A percentile compares a stretch with the other conserved stretches of the same genome.
Evolutionary conservation across 1,139 yeast genomes (phyloP).

Genomic region (Saccharomycopsis crataegensis): DNA sequence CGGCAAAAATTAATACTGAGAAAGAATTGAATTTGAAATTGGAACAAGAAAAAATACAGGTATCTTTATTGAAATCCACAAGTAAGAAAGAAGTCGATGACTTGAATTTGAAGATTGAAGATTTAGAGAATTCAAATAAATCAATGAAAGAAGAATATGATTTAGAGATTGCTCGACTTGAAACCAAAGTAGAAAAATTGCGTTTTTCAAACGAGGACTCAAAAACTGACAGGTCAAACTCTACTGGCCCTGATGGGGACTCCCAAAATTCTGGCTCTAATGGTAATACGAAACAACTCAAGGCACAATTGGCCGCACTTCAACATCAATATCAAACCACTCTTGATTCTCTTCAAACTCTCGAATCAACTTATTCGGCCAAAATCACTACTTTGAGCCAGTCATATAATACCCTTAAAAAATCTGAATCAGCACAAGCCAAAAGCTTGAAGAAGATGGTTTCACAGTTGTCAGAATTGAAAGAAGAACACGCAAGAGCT

Average conservation of each 20-base stretch:
- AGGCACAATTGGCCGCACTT: slow-evolving; percentile 36
- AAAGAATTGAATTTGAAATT: slow-evolving; percentile 35
- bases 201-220: slow-evolving; percentile 34
- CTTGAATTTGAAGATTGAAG: slow-evolving; percentile 27
- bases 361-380: slow-evolving; percentile 46
- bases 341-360: slow-evolving; percentile 59
- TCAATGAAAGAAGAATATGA: slow-evolving; percentile 34
- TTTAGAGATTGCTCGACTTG: slow-evolving; percentile 37
- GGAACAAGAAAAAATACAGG: slow-evolving; percentile 33
- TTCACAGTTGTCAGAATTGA: slow-evolving; percentile 24
- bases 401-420: slow-evolving; percentile 14
- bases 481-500: slow-evolving; percentile 20
- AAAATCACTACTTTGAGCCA: slow-evolving; percentile 40
- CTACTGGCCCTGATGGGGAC: not conserved
- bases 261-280: slow-evolving; percentile 34
- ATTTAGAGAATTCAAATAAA: slow-evolving; percentile 24
- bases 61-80: slow-evolving; percentile 33
- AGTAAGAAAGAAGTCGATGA: slow-evolving; percentile 26
- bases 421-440: slow-evolving; percentile 16
- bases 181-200: slow-evolving; percentile 35
- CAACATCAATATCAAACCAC: slow-evolving; percentile 69
- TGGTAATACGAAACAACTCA: slow-evolving; percentile 61
- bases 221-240: not conserved
- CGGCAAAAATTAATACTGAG: slow-evolving; percentile 29
- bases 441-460: slow-evolving; percentile 21